phyloP scores from a whole-genome alignment of 2,329 filamentous ascomycete species.

The Aspergillus spinulosporus region DNA sequence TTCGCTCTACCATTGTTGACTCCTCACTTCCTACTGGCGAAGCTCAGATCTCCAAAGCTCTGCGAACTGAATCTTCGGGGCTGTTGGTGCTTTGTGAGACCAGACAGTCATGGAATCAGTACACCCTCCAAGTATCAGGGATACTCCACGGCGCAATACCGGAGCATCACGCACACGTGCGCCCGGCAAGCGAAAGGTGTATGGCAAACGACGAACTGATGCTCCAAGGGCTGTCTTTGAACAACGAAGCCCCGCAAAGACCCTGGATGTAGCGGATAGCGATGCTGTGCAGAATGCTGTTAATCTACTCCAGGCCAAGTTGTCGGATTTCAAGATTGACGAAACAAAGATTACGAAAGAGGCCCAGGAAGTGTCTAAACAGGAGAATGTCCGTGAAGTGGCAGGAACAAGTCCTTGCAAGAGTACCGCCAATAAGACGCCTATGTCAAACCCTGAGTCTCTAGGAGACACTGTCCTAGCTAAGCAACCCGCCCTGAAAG shows the following conservation, averaged over 20 bases:
- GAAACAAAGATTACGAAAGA: constrained; percentile 16
- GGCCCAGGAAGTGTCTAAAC: background rate
- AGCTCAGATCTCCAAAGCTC: background rate
- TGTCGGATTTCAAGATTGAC: constrained; percentile 31
- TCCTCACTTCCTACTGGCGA: too few species aligned
- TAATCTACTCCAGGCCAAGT: constrained; percentile 27
- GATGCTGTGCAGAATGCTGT: constrained; percentile 18
- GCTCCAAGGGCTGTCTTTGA: constrained; percentile 39
- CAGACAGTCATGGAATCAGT: constrained; percentile 15
- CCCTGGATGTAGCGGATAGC: constrained; percentile 6
- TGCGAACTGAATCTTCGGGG: background rate
- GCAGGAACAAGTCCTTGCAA: background rate
- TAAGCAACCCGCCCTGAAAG: constrained; percentile 6
- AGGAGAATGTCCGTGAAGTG: background rate
- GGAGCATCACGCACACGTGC: constrained; percentile 28
- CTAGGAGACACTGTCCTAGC: constrained; percentile 4
- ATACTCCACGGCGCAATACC: constrained; percentile 21
- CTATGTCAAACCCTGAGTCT: background rate
- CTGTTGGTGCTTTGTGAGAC: background rate
- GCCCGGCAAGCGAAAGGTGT: constrained; percentile 34
- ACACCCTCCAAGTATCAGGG: constrained; percentile 13
- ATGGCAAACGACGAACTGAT: constrained; percentile 37
- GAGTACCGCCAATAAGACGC: background rate
- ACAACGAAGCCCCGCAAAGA: constrained; percentile 29
- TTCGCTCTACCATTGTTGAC: background rate